These are phyloP conservation scores for Recurvomyces mirabilis DNA, from an alignment of 495 filamentous ascomycete genomes.

Conservation along the genomic window DNA sequence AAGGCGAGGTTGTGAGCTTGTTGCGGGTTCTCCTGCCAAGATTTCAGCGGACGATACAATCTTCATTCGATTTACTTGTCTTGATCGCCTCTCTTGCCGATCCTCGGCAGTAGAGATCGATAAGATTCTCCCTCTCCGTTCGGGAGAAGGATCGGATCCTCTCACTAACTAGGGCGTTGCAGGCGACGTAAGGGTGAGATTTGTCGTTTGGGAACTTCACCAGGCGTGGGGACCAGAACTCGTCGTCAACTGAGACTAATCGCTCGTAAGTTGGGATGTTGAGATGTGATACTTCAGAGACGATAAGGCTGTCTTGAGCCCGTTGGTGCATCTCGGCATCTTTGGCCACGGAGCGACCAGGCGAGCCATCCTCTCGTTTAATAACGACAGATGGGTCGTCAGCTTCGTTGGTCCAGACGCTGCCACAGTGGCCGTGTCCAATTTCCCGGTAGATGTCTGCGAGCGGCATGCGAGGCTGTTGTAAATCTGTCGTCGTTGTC, in stretches of 20 bases:
- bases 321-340: constrained; percentile 17
- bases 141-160: constrained; percentile 17
- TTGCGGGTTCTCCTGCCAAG: constrained; percentile 17
- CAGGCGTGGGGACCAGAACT: constrained; percentile 11
- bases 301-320: constrained; percentile 4
- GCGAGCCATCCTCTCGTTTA: constrained; percentile 20
- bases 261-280: background rate
- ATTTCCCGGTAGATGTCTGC: too few relatives aligned
- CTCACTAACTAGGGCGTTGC: constrained; percentile 14
- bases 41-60: constrained; percentile 23
- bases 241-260: constrained; percentile 8
- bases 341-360: constrained; percentile 17
- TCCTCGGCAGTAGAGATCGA: constrained; percentile 20
- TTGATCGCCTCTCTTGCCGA: constrained; percentile 3
- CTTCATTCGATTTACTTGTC: constrained; percentile 12
- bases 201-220: too few relatives aligned
- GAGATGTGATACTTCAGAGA: background rate
- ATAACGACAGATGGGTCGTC: background rate
- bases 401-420: constrained; percentile 13
- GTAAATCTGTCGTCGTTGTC: too few relatives aligned
- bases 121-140: constrained; percentile 10
- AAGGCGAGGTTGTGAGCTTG: constrained; percentile 7
- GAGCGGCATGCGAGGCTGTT: too few relatives aligned
- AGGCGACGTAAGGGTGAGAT: constrained; percentile 5
- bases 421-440: constrained; percentile 20